A percentile compares a stretch with the other conserved stretches of the same genome.
Conservation (phyloP, 371 early-diverging fungal genomes). For the Saksenaea vasiformis region DNA sequence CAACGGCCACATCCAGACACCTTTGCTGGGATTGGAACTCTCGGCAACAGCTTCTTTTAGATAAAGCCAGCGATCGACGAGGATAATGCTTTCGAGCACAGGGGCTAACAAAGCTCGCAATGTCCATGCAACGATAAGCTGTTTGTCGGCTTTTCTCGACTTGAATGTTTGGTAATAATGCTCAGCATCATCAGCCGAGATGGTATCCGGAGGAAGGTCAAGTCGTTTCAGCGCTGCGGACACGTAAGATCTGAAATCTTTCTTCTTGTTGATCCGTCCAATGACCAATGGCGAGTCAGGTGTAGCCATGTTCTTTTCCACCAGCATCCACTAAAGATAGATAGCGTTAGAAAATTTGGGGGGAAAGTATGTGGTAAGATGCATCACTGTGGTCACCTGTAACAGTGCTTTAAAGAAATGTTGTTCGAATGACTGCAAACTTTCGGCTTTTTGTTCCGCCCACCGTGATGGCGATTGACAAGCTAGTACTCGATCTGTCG, state of each 20-base stretch:
- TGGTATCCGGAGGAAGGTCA: slow-evolving; percentile 34
- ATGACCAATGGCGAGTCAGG: slow-evolving; percentile 54
- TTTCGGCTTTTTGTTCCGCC: slow-evolving; percentile 53
- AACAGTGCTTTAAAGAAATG: slow-evolving; percentile 80
- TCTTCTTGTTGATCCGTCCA: slow-evolving; percentile 60
- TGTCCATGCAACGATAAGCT: slow-evolving; percentile 80
- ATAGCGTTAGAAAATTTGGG: background rate
- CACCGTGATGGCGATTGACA: slow-evolving; percentile 86
- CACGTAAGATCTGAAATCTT: slow-evolving; percentile 40
- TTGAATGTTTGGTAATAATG: slow-evolving; percentile 37
- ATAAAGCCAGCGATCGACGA: slow-evolving; percentile 75
- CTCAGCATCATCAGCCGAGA: slow-evolving; percentile 45
- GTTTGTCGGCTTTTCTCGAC: slow-evolving; percentile 43
- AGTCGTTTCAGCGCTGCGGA: slow-evolving; percentile 44
- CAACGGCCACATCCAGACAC: slow-evolving; percentile 47
- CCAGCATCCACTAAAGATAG: slow-evolving; percentile 53
- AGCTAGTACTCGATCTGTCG: slow-evolving; percentile 77
- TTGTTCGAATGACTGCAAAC: slow-evolving; percentile 62
- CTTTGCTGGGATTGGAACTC: slow-evolving; percentile 9
- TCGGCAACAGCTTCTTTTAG: slow-evolving; percentile 50
- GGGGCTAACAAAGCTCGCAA: slow-evolving; percentile 72
- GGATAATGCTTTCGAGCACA: slow-evolving; percentile 73
- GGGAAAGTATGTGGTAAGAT: background rate
- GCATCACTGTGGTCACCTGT: slow-evolving; percentile 27
- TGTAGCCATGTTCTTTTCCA: slow-evolving; percentile 55